phyloP scores from a whole-genome alignment of 352 stramenopile species.

The Phytophthora tubulina region DNA sequence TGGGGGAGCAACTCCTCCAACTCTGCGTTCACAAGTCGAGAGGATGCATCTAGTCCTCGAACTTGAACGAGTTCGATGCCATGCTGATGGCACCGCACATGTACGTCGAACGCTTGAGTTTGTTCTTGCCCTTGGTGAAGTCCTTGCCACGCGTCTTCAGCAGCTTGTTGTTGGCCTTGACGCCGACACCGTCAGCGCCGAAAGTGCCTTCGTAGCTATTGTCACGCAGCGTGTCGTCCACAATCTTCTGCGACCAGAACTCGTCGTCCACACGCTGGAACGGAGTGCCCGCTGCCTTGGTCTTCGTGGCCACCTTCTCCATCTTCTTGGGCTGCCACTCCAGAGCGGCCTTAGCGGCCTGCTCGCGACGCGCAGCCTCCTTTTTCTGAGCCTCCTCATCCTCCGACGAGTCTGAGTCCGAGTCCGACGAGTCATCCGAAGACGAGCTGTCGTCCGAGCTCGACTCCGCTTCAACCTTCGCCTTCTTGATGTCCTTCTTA shows the following conservation, averaged over 20 bases:
- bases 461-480: conserved; percentile 42
- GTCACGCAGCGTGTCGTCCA: conserved; percentile 95
- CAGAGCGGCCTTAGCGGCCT: conserved; percentile 90
- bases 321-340: conserved; percentile 94
- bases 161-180: conserved; percentile 98
- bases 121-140: conserved; percentile 99
- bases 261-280: conserved; percentile 99
- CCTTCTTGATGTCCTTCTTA: conserved; percentile 52
- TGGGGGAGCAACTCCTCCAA: background rate
- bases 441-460: conserved; percentile 57
- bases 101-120: conserved; percentile 99
- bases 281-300: conserved; percentile 92
- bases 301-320: conserved; percentile 58
- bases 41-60: conserved; percentile 57
- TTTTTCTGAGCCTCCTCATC: conserved; percentile 77
- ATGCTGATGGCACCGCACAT: conserved; percentile 95
- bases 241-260: conserved; percentile 94
- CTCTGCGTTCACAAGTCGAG: conserved; percentile 19
- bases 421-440: conserved; percentile 51
- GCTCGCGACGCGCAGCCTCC: conserved; percentile 71
- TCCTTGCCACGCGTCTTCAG: conserved; percentile 98
- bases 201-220: conserved; percentile 99
- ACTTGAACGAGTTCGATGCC: conserved; percentile 95
- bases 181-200: conserved; percentile 95
- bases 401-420: conserved; percentile 67